Evolutionary conservation across 2,329 filamentous ascomycete species (phyloP).

Genomic region (Monilinia laxa): DNA sequence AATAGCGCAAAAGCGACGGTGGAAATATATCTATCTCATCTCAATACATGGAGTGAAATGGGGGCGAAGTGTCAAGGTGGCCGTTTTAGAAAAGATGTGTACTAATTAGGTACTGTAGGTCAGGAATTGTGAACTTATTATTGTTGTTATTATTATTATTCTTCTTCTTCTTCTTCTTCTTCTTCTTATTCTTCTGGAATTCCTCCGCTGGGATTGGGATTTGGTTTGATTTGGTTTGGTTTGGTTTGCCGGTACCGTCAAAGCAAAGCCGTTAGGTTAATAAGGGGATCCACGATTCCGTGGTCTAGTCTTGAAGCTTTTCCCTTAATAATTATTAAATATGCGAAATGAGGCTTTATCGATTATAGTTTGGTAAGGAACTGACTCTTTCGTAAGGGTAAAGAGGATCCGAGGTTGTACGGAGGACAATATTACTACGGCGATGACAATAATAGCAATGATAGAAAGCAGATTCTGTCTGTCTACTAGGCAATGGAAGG

Average conservation of each 20-base stretch:
- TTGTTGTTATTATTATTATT: no score
- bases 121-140: no score
- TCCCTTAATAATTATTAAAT: neutral
- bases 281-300: constrained; percentile 1
- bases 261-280: constrained; percentile 9
- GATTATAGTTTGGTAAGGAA: constrained; percentile 9
- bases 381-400: neutral
- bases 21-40: neutral
- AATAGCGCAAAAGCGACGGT: constrained; percentile 22
- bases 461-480: no score
- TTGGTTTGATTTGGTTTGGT: neutral
- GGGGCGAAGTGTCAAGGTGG: constrained; percentile 1
- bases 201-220: neutral
- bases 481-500: no score
- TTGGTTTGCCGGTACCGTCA: neutral
- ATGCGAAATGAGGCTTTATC: constrained; percentile 17
- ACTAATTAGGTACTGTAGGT: no score
- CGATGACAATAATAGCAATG: no score
- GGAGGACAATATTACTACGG: neutral
- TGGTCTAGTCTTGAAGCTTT: constrained; percentile 5
- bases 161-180: neutral
- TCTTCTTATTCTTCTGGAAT: neutral
- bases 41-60: constrained; percentile 18
- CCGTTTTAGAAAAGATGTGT: no score
- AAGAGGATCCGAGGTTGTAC: constrained; percentile 10